phyloP scores from a whole-genome alignment of 2,329 filamentous ascomycete species.

The Cladosporium cucumerinum region DNA sequence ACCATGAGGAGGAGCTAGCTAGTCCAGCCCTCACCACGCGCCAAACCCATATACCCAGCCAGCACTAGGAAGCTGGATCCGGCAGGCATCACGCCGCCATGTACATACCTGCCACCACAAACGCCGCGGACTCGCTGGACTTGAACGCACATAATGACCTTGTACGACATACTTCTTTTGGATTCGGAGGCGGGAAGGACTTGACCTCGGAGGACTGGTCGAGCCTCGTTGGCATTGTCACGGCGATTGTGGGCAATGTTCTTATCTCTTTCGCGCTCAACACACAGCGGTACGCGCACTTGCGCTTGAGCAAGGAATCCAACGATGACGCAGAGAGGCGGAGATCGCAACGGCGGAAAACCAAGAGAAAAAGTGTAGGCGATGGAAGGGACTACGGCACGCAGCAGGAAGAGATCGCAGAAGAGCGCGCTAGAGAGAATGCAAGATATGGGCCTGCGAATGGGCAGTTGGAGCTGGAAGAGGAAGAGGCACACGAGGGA shows the following conservation, averaged over 20 bases:
- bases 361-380: neutral
- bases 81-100: constrained; percentile 1
- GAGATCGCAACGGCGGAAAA: constrained; percentile 30
- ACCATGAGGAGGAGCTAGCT: constrained; percentile 2
- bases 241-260: constrained; percentile 87
- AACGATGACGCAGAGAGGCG: constrained; percentile 41
- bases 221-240: constrained; percentile 89
- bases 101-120: constrained; percentile 10
- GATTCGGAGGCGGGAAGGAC: constrained; percentile 5
- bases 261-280: constrained; percentile 95
- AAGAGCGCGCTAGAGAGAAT: constrained; percentile 30
- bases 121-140: neutral
- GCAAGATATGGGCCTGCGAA: constrained; percentile 19
- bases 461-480: constrained; percentile 37
- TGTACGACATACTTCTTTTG: constrained; percentile 6
- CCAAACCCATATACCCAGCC: neutral
- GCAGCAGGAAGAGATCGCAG: constrained; percentile 34
- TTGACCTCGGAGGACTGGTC: constrained; percentile 60
- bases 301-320: constrained; percentile 71
- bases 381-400: constrained; percentile 44
- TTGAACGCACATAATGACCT: neutral
- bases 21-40: constrained; percentile 1
- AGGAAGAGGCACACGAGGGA: constrained; percentile 38
- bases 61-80: neutral
- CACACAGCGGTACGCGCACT: constrained; percentile 93